These are phyloP conservation scores for Wickerhamomyces canadensis DNA, from an alignment of 805 yeast genomes.

Conservation along the genomic window DNA sequence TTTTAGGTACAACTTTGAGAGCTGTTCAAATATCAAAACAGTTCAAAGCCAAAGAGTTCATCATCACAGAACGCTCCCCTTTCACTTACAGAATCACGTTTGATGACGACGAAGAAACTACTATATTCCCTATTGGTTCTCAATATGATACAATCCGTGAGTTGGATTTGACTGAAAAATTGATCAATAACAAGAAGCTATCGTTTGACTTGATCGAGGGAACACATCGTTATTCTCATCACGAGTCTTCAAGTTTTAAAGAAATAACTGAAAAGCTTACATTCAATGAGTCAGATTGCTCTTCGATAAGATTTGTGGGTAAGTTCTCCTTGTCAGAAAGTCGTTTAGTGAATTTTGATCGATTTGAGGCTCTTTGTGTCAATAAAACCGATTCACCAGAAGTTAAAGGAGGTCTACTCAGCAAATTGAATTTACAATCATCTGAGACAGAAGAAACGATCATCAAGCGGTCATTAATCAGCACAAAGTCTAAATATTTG, in stretches of 20 bases:
- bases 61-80: constrained; percentile 50
- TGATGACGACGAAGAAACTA: constrained; percentile 23
- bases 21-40: constrained; percentile 72
- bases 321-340: constrained; percentile 41
- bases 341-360: constrained; percentile 42
- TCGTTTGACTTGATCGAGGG: constrained; percentile 32
- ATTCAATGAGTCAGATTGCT: constrained; percentile 33
- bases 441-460: constrained; percentile 17
- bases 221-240: constrained; percentile 18
- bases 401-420: constrained; percentile 12
- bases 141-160: constrained; percentile 28
- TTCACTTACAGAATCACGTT: constrained; percentile 39
- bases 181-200: constrained; percentile 25
- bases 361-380: constrained; percentile 42
- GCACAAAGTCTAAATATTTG: constrained; percentile 28
- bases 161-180: constrained; percentile 33
- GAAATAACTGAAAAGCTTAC: constrained; percentile 22
- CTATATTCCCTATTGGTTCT: constrained; percentile 45
- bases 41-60: constrained; percentile 57
- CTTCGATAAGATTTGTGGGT: constrained; percentile 33
- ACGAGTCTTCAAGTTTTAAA: constrained; percentile 14
- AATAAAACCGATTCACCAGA: constrained; percentile 10
- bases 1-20: constrained; percentile 80
- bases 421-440: constrained; percentile 16
- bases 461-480: constrained; percentile 17